Base-by-base conservation (phyloP, 805 yeast genomes). In the Hanseniaspora jakobsenii region DNA sequence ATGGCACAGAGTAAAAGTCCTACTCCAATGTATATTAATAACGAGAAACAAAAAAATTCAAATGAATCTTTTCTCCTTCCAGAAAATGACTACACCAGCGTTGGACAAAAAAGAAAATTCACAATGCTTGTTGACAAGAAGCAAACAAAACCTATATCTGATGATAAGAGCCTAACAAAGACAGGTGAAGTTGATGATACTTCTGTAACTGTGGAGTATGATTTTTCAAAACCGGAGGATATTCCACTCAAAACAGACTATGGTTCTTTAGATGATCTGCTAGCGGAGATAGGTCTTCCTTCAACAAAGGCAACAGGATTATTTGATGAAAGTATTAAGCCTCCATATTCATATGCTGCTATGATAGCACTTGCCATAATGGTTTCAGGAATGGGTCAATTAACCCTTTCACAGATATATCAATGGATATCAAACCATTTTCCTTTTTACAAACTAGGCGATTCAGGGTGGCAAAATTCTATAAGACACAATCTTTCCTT, bases 381-480 rank as follows among this genome's bases (percentile, higher is more conserved):
- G 51, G 74, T 91, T 49, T 77, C 94, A n/a, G 77, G 78, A 1
- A 71, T 67, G 13, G 70, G 80, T 37, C 78, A 78, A 50, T 68
- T 86, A 32, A 81, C 93, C 2, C 63, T 81, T 43, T 72, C 91
- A 0, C 95, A 85, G 55, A 91, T 89, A 32, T 89, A 89, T 65
- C 71, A 68, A 53, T 89, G 98, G 98, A 91, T 89, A 35, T 76
- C 91, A 7, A 77, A 76, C 36, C 81, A 93, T 29, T 89, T 87
- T 61, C 73, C 70, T 50, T 89, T 79, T 59, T 91, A 91, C 62
- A 76, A 78, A 51, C 76, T 74, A 50, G 81, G 82, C 48, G 94
- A 85, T 53, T 81, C 84, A 9, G 95, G 96, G 22, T 89, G 98
- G 98, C 96, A 89, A 63, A 89, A 89, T 63, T 87, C 95, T 27